Evolutionary conservation across 352 stramenopile genomes (phyloP), one percentile per base, ranked within the genome.

Genomic region (Globisporangium recalcitrans): DNA sequence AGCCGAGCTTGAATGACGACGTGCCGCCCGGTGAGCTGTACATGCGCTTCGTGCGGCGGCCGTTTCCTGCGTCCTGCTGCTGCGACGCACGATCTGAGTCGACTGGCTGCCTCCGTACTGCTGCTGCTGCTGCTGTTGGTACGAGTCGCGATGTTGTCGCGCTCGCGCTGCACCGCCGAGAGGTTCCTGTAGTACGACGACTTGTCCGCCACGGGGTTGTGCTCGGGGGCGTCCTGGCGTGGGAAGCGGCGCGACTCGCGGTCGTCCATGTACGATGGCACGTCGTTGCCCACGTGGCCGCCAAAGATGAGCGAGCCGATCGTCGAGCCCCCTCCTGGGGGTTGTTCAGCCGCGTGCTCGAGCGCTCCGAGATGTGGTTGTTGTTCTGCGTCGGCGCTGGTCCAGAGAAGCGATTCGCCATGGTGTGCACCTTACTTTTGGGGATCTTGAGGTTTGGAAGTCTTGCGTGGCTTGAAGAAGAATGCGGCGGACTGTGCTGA

Each of bases 1-100:
- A 87, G 21, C 75, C 78, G 47, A 85, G 69, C 46, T 82, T 75
- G 67, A 87, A 85, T 2, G 67, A 67, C 24, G 78, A 83, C 13
- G 59, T 58, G 36, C 74, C 75, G 4, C 74, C 64, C 3, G 72
- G 69, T 5, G 71, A 60, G 16, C 59, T 68, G 54, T 75, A 84
- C 75, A 87, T 85, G 52, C 78, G 75, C 24, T 67, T 65, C 34
- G 78, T 85, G 58, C 74, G 69, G 27, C 73, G 71, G 8, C 47
- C 55, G 40, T 80, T 61, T 31, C 63, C 65, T 21, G 46, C 58
- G 9, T 72, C 70, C n/a, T 73, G 64, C 34, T 31, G 36, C 36
- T 44, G 36, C 58, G 58, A 6, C 48, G 58, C 22, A 58, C 58
- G 2, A 64, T 48, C 38, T 54, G 44, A 14, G 14, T 44, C 36